phyloP scores from a whole-genome alignment of 192 early-diverging fungal genomes.

The Podochytrium sp. region DNA sequence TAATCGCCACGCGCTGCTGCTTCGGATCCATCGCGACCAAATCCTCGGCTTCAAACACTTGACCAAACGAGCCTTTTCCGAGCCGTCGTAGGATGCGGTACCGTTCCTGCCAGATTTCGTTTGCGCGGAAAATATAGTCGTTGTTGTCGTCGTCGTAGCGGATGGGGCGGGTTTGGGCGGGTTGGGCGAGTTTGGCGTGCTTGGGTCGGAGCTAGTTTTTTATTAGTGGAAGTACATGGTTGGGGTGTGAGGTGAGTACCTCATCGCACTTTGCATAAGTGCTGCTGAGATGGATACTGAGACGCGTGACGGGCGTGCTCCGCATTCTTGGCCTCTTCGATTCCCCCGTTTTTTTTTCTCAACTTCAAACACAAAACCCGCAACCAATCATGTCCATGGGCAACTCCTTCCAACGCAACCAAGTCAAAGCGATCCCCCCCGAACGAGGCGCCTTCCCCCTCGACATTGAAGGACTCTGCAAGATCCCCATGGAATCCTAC shows the following conservation, averaged over 20 bases:
- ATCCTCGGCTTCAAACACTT: constrained; percentile 35
- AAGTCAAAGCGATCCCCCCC: constrained; percentile 66
- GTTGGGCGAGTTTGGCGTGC: background rate
- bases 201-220: background rate
- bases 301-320: background rate
- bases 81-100: constrained; percentile 17
- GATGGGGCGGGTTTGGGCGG: background rate
- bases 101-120: constrained; percentile 29
- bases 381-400: constrained; percentile 28
- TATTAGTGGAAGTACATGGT: background rate
- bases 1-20: constrained; percentile 41
- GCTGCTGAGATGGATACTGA: background rate
- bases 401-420: constrained; percentile 27
- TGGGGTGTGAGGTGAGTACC: background rate
- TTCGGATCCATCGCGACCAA: background rate
- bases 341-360: background rate
- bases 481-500: constrained; percentile 76
- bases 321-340: background rate
- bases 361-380: background rate
- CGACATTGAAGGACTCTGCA: constrained; percentile 88
- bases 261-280: background rate
- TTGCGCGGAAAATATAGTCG: constrained; percentile 36
- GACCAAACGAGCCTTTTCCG: constrained; percentile 43
- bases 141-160: constrained; percentile 38
- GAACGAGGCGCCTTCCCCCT: constrained; percentile 90